phyloP scores from a whole-genome alignment of 257 asterid genomes.

The Nicotiana obtusifolia region DNA sequence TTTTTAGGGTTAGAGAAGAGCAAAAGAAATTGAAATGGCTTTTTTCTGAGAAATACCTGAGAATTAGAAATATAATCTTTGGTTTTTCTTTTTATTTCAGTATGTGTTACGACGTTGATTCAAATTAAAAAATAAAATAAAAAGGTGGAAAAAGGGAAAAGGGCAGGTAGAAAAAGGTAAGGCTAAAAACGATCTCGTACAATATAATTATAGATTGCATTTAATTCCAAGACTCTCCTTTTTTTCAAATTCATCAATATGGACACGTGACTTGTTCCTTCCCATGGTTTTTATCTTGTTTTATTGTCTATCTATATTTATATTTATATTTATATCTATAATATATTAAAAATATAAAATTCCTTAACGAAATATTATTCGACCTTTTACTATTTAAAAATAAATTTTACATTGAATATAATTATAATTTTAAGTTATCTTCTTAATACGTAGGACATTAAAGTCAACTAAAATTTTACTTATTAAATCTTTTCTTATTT shows the following conservation, averaged over 20 bases:
- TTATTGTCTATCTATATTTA: no score
- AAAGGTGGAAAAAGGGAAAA: background rate
- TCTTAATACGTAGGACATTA: no score
- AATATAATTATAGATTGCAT: background rate
- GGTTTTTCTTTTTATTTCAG: background rate
- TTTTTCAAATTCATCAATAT: background rate
- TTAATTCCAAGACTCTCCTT: background rate
- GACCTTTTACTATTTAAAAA: no score
- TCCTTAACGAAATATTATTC: no score
- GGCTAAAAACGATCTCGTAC: background rate
- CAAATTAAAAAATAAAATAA: background rate
- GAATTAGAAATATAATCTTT: background rate
- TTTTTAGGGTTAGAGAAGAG: slow-evolving; percentile 1
- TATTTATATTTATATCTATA: no score
- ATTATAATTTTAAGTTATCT: no score
- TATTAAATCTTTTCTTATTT: no score
- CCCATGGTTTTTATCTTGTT: background rate
- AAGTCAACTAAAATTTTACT: no score
- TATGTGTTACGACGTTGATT: background rate
- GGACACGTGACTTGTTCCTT: background rate
- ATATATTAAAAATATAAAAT: no score
- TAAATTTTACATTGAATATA: no score
- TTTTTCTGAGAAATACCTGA: background rate
- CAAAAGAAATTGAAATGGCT: background rate
- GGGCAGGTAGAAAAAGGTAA: background rate